Conservation (phyloP, 73 alveolate genomes). For the Diophrys appendiculata region DNA sequence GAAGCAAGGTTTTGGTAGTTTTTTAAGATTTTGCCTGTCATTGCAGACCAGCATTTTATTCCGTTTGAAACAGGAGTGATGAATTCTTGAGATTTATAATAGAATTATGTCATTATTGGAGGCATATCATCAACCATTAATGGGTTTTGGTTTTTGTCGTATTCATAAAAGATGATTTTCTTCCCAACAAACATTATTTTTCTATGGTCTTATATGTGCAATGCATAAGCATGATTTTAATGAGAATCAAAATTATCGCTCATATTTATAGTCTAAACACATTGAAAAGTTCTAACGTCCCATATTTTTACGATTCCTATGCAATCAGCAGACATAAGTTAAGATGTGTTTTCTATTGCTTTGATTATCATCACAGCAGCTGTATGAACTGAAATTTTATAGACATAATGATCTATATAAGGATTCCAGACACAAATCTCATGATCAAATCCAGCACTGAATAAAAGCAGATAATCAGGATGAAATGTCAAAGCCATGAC, state of each 20-base stretch:
- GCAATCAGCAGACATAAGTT: conserved; percentile 70
- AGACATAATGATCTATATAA: conserved; percentile 58
- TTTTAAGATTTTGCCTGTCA: conserved; percentile 76
- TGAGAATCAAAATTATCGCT: conserved; percentile 70
- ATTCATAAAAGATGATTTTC: conserved; percentile 69
- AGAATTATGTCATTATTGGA: conserved; percentile 71
- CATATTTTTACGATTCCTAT: conserved; percentile 80
- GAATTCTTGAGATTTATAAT: conserved; percentile 57
- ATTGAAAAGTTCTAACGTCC: conserved; percentile 74
- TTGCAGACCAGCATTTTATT: conserved; percentile 78
- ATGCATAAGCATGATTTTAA: conserved; percentile 62
- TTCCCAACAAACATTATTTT: conserved; percentile 77
- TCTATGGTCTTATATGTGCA: conserved; percentile 64
- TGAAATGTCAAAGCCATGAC: conserved; percentile 76
- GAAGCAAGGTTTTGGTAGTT: conserved; percentile 44
- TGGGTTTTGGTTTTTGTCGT: conserved; percentile 84
- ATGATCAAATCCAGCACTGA: conserved; percentile 88
- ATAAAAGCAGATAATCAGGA: conserved; percentile 65
- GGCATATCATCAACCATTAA: conserved; percentile 73
- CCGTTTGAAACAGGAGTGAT: conserved; percentile 74
- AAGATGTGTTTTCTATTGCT: conserved; percentile 73
- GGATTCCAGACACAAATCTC: conserved; percentile 91
- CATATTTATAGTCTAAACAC: conserved; percentile 76
- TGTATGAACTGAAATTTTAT: conserved; percentile 73
- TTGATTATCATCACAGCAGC: conserved; percentile 71